phyloP scores from a whole-genome alignment of 2,329 filamentous ascomycete genomes.

The Cadophora luteo-olivacea region DNA sequence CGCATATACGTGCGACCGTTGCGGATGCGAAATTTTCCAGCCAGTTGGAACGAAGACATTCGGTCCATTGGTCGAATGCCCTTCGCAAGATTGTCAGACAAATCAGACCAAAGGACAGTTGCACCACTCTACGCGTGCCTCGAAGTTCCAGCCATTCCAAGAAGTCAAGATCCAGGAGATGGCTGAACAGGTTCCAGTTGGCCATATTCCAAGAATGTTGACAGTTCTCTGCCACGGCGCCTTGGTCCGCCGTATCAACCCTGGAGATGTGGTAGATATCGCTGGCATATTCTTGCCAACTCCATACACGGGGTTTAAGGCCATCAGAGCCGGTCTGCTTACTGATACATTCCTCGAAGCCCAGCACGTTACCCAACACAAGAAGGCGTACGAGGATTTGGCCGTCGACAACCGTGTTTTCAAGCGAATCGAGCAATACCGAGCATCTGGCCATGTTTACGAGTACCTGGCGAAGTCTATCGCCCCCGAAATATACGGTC shows the following conservation, averaged over 20 bases:
- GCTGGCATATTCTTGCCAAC: conserved; percentile 96
- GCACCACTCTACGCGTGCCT: conserved; percentile 92
- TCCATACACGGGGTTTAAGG: conserved; percentile 98
- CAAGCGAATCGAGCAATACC: conserved; percentile 83
- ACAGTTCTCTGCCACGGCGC: conserved; percentile 90
- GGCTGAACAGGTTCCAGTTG: conserved; percentile 98
- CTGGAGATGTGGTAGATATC: conserved; percentile 92
- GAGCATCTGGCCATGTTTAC: conserved; percentile 88
- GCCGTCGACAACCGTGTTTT: conserved; percentile 81
- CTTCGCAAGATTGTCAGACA: conserved; percentile 85
- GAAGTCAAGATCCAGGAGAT: conserved; percentile 99
- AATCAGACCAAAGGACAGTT: conserved; percentile 95
- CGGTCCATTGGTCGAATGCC: conserved; percentile 83
- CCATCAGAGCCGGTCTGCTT: conserved; percentile 92
- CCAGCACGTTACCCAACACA: conserved; percentile 92
- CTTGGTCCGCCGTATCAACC: conserved; percentile 85
- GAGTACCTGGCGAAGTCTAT: conserved; percentile 96
- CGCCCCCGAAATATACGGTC: conserved; percentile 95
- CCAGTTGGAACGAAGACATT: conserved; percentile 91
- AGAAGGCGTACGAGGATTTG: conserved; percentile 96
- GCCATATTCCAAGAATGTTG: conserved; percentile 91
- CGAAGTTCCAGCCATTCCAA: conserved; percentile 96
- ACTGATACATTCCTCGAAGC: conserved; percentile 98
- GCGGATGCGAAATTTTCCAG: conserved; percentile 97
- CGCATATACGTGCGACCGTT: conserved; percentile 96